phyloP scores from a whole-genome alignment of 257 asterid genomes.

The Orobanche coerulescens region DNA sequence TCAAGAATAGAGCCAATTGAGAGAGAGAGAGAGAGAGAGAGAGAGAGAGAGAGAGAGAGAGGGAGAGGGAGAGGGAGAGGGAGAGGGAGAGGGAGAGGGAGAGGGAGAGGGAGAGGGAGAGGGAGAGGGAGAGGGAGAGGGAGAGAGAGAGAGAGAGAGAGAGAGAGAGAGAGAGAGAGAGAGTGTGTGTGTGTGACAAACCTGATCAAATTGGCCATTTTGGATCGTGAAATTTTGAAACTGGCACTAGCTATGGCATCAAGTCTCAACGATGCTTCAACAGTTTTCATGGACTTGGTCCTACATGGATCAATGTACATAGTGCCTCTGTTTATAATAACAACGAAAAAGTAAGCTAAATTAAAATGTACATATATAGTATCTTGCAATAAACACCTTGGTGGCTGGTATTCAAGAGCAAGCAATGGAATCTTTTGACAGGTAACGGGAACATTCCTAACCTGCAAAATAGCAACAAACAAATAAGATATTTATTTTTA shows the following conservation, averaged over 20 bases:
- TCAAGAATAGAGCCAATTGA: too few relatives aligned
- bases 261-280: constrained; percentile 83
- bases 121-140: neutral
- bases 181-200: too few relatives aligned
- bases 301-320: constrained; percentile 31
- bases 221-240: constrained; percentile 85
- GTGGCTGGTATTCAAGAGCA: constrained; percentile 91
- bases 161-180: neutral
- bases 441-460: constrained; percentile 78
- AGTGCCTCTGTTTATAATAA: constrained; percentile 14
- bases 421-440: constrained; percentile 80
- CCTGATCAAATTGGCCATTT: constrained; percentile 86
- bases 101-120: neutral
- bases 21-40: too few relatives aligned
- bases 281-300: constrained; percentile 58
- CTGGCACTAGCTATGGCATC: constrained; percentile 96
- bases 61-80: too few relatives aligned
- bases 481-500: neutral
- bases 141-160: neutral
- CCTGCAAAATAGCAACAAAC: constrained; percentile 38
- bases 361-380: neutral
- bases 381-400: constrained; percentile 41
- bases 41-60: too few relatives aligned
- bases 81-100: neutral
- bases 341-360: neutral